Evolutionary conservation across 345 rosid genomes (phyloP).

Genomic region (Pseudoturritis turrita): DNA sequence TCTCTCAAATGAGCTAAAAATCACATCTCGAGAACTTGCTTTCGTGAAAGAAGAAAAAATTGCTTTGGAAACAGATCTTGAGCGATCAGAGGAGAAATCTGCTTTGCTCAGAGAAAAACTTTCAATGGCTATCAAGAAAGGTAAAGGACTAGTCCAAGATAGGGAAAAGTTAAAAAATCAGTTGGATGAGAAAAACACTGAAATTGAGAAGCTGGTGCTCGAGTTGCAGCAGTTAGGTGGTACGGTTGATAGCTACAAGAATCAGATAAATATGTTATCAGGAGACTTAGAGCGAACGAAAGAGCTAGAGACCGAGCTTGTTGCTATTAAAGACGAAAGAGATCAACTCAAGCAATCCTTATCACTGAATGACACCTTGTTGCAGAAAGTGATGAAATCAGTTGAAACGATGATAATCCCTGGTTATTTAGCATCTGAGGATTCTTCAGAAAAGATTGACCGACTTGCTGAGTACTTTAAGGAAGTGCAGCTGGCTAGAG

Average conservation of each 20-base stretch:
- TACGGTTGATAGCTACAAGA: slow-evolving; percentile 44
- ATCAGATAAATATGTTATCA: slow-evolving; percentile 51
- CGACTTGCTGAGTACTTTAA: slow-evolving; percentile 52
- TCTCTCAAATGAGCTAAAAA: slow-evolving; percentile 43
- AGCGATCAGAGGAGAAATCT: slow-evolving; percentile 75
- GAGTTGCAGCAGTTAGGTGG: slow-evolving; percentile 54
- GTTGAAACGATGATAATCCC: slow-evolving; percentile 52
- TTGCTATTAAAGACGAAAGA: slow-evolving; percentile 42
- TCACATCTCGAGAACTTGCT: slow-evolving; percentile 43
- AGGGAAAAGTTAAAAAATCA: slow-evolving; percentile 59
- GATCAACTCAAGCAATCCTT: slow-evolving; percentile 60
- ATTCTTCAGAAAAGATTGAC: slow-evolving; percentile 58
- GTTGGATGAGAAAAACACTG: slow-evolving; percentile 63
- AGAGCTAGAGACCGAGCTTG: slow-evolving; percentile 61
- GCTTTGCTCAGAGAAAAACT: slow-evolving; percentile 72
- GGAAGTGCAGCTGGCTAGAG: slow-evolving; percentile 54
- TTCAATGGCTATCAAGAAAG: slow-evolving; percentile 91
- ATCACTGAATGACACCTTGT: slow-evolving; percentile 47
- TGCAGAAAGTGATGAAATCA: slow-evolving; percentile 48
- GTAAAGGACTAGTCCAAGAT: slow-evolving; percentile 89
- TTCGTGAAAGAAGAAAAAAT: slow-evolving; percentile 55
- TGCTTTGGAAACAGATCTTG: slow-evolving; percentile 58
- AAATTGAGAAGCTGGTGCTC: slow-evolving; percentile 55
- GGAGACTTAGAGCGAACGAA: slow-evolving; percentile 46
- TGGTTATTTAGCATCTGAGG: slow-evolving; percentile 39